A percentile compares a stretch with the other conserved stretches of the same genome.
Evolutionary conservation across 2,329 filamentous ascomycete genomes (phyloP).

Genomic region (Botrytis elliptica): DNA sequence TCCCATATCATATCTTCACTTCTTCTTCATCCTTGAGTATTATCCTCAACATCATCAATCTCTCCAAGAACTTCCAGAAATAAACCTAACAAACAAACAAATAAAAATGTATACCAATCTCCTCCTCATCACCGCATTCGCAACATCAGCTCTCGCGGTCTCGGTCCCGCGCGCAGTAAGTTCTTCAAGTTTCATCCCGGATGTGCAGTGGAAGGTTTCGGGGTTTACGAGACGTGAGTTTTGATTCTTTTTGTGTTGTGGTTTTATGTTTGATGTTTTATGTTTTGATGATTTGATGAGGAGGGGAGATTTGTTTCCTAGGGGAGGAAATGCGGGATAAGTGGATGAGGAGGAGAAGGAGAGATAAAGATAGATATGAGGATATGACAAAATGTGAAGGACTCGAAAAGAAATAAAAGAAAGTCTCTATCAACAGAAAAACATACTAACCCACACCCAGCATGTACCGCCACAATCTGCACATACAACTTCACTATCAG

Average conservation of each 20-base stretch:
- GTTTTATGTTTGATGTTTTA: neutral
- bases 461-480: conserved; percentile 10
- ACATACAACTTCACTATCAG: conserved; percentile 16
- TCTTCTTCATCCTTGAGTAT: neutral
- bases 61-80: too few relatives aligned
- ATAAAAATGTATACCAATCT: conserved; percentile 20
- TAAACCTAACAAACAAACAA: neutral
- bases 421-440: too few relatives aligned
- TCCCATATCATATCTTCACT: neutral
- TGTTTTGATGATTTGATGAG: neutral
- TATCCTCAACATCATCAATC: too few relatives aligned
- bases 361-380: too few relatives aligned
- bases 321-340: neutral
- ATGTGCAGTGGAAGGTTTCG: conserved; percentile 21
- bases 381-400: neutral
- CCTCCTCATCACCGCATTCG: conserved; percentile 12
- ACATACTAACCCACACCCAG: neutral
- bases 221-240: conserved; percentile 23
- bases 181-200: neutral
- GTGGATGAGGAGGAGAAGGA: fast-evolving
- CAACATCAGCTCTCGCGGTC: conserved; percentile 3
- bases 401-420: neutral
- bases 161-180: neutral
- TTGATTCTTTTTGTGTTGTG: neutral
- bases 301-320: neutral